Percentiles rank a stretch among this genome's conserved stretches.
Conservation (phyloP, 1,284 basidiomycete species). For the Apiotrichum gracile region DNA sequence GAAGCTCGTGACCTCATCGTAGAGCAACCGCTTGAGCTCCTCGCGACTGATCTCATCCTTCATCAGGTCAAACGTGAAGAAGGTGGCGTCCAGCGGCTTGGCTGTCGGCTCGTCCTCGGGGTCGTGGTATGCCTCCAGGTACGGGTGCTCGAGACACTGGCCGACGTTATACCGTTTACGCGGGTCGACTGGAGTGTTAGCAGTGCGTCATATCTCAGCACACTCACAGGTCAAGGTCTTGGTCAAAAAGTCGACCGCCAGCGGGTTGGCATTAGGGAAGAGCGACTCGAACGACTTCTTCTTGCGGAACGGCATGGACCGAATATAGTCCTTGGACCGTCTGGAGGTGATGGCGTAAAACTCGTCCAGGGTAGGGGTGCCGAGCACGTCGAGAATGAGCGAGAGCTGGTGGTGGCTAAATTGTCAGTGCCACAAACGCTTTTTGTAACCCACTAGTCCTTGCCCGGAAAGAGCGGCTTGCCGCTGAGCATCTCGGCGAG, state of each 20-base stretch:
- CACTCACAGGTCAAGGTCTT: constrained; percentile 67
- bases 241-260: constrained; percentile 86
- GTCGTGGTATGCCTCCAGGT: constrained; percentile 80
- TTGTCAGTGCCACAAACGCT: constrained; percentile 21
- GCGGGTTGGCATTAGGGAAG: constrained; percentile 78
- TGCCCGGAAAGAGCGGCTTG: constrained; percentile 89
- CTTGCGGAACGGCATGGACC: constrained; percentile 80
- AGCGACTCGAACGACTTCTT: constrained; percentile 67
- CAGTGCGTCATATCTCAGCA: neutral
- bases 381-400: constrained; percentile 82
- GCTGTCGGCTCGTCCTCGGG: constrained; percentile 89
- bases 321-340: constrained; percentile 82
- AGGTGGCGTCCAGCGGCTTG: constrained; percentile 78
- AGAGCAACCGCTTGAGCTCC: constrained; percentile 59
- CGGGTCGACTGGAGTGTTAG: constrained; percentile 63
- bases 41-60: constrained; percentile 88
- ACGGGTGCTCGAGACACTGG: constrained; percentile 81
- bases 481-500: constrained; percentile 94
- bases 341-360: constrained; percentile 83
- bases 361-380: constrained; percentile 86
- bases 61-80: constrained; percentile 91
- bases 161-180: constrained; percentile 89
- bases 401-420: constrained; percentile 77
- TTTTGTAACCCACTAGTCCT: constrained; percentile 61
- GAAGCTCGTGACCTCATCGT: constrained; percentile 75